These are phyloP conservation scores for Drechslerella dactyloides DNA, from an alignment of 2,329 filamentous ascomycete species.

Conservation along the genomic window DNA sequence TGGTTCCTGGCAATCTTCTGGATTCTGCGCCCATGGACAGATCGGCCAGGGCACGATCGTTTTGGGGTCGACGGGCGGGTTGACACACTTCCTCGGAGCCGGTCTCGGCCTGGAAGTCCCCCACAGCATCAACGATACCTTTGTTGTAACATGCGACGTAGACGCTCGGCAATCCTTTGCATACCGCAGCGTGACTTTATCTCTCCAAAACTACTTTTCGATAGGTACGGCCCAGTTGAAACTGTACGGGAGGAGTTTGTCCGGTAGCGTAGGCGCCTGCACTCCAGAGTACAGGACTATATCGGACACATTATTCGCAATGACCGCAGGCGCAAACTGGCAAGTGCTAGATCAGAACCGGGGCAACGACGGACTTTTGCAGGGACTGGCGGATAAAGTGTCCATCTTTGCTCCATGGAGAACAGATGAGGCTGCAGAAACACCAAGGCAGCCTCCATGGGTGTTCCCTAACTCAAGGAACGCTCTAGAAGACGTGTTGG, in stretches of 20 bases:
- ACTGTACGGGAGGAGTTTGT: conserved; percentile 1
- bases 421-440: not conserved
- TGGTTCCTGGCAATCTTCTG: not conserved
- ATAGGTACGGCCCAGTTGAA: not conserved
- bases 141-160: not conserved
- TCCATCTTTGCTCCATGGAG: not conserved
- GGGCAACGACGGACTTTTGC: not conserved
- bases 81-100: not conserved
- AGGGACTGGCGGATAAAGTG: not conserved
- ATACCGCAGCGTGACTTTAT: not conserved
- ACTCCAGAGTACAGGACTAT: not conserved
- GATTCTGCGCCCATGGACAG: not conserved
- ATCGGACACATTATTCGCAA: not conserved
- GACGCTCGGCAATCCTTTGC: not conserved
- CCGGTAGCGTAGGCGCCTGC: not conserved
- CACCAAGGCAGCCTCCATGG: not conserved
- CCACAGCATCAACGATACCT: not conserved
- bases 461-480: not conserved
- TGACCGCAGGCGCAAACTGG: not conserved
- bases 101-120: not conserved
- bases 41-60: not conserved
- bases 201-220: not conserved
- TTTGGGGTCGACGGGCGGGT: not conserved
- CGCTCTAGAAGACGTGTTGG: not conserved
- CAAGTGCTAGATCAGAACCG: conserved; percentile 1